These are phyloP conservation scores for Calamus simplicifolius DNA, from an alignment of 176 grass and related monocot genomes.

Conservation along the genomic window DNA sequence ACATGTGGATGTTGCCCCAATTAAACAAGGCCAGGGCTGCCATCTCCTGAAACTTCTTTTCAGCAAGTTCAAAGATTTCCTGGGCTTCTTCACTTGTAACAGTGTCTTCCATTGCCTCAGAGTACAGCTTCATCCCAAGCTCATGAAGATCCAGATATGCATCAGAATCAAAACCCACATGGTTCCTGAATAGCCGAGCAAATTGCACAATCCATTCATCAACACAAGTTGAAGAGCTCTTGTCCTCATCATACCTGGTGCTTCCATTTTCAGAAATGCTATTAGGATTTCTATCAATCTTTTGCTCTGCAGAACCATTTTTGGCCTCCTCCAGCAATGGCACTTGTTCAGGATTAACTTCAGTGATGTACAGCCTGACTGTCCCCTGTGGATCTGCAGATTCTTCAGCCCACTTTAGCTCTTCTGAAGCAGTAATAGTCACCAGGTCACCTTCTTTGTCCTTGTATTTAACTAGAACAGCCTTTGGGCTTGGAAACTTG, in stretches of 20 bases:
- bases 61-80: too few species aligned
- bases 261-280: slow-evolving; percentile 29
- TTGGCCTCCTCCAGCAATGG: slow-evolving; percentile 32
- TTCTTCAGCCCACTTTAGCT: slow-evolving; percentile 70
- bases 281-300: slow-evolving; percentile 25
- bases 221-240: slow-evolving; percentile 10
- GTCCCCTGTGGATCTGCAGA: slow-evolving; percentile 47
- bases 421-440: slow-evolving; percentile 73
- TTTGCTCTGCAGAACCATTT: slow-evolving; percentile 19
- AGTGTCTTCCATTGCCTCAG: too few species aligned
- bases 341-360: slow-evolving; percentile 63
- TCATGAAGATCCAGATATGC: too few species aligned
- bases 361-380: slow-evolving; percentile 53
- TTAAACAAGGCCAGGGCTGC: too few species aligned
- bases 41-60: too few species aligned
- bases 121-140: too few species aligned
- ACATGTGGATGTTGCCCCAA: too few species aligned
- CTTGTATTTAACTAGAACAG: slow-evolving; percentile 74
- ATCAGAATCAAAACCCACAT: too few species aligned
- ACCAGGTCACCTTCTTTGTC: slow-evolving; percentile 92
- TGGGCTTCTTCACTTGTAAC: too few species aligned
- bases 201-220: too few species aligned
- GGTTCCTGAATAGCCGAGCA: too few species aligned
- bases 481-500: slow-evolving; percentile 80
- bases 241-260: slow-evolving; percentile 20